phyloP scores from a whole-genome alignment of 176 grass and related monocot genomes.

The Thalia dealbata region DNA sequence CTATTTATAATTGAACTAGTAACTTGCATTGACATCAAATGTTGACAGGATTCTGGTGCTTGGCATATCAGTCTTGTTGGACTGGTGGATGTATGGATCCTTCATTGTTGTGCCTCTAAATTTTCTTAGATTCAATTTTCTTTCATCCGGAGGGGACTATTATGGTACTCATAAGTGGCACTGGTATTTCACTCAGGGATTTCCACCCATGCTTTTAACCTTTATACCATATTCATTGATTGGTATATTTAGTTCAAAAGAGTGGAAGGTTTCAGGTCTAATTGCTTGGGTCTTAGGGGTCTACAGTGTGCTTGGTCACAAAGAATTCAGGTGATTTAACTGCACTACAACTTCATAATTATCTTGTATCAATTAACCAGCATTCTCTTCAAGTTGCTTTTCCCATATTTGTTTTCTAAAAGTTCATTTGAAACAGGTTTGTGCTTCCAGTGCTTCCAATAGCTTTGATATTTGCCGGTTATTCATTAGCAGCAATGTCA shows the following conservation, averaged over 20 bases:
- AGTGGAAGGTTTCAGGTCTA: slow-evolving; percentile 69
- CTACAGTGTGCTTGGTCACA: slow-evolving; percentile 91
- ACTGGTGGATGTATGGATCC: slow-evolving; percentile 76
- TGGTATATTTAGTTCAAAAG: slow-evolving; percentile 53
- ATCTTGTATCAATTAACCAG: slow-evolving; percentile 1
- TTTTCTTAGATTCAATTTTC: slow-evolving; percentile 90
- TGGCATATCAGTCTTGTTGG: slow-evolving; percentile 48
- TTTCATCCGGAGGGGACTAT: slow-evolving; percentile 89
- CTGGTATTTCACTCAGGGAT: slow-evolving; percentile 93
- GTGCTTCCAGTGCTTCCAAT: slow-evolving; percentile 86
- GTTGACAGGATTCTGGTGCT: slow-evolving; percentile 62
- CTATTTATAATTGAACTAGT: neutral
- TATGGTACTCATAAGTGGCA: slow-evolving; percentile 83
- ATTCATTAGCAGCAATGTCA: slow-evolving; percentile 50
- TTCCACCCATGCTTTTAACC: slow-evolving; percentile 82
- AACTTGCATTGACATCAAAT: neutral
- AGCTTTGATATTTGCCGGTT: slow-evolving; percentile 82
- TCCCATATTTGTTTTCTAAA: neutral
- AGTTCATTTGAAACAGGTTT: slow-evolving; percentile 41
- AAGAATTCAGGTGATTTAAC: slow-evolving; percentile 77
- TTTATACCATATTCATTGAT: slow-evolving; percentile 59
- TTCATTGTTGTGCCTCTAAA: slow-evolving; percentile 67
- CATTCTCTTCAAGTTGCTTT: slow-evolving; percentile 7
- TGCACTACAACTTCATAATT: slow-evolving; percentile 15
- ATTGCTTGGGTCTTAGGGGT: slow-evolving; percentile 74